phyloP scores from a whole-genome alignment of 352 stramenopile species.

The Globisporangium mamillatum region DNA sequence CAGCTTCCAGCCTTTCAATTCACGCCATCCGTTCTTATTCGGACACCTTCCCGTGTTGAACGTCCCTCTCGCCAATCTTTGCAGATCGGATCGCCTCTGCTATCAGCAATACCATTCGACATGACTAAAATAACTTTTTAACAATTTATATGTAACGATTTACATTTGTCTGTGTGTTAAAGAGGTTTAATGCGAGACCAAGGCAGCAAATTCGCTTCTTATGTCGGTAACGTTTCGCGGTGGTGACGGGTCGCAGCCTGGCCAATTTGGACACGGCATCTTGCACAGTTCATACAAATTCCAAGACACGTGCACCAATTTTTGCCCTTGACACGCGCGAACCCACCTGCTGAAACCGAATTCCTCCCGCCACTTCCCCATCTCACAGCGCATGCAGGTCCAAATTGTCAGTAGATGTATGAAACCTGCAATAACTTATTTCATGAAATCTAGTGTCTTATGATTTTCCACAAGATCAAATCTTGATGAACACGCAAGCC shows the following conservation, averaged over 20 bases:
- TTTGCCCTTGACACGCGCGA: slow-evolving; percentile 1
- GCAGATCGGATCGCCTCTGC: not conserved
- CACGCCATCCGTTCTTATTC: not conserved
- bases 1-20: too few species aligned
- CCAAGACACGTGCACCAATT: not conserved
- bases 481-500: slow-evolving; percentile 14
- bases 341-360: slow-evolving; percentile 6
- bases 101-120: not conserved
- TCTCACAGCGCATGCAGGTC: not conserved
- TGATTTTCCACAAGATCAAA: not conserved
- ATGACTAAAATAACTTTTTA: not conserved
- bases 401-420: too few species aligned
- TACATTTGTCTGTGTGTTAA: not conserved
- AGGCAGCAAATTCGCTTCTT: not conserved
- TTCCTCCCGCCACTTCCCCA: not conserved
- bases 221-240: slow-evolving; percentile 5
- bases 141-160: too few species aligned
- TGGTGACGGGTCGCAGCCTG: not conserved
- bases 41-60: not conserved
- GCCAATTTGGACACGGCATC: slow-evolving; percentile 6
- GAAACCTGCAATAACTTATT: not conserved
- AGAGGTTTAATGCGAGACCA: not conserved
- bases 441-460: not conserved
- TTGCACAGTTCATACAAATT: not conserved
- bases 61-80: not conserved